Evolutionary conservation across 768 basidiomycete genomes (phyloP).

Genomic region (Mycena chlorophos): DNA sequence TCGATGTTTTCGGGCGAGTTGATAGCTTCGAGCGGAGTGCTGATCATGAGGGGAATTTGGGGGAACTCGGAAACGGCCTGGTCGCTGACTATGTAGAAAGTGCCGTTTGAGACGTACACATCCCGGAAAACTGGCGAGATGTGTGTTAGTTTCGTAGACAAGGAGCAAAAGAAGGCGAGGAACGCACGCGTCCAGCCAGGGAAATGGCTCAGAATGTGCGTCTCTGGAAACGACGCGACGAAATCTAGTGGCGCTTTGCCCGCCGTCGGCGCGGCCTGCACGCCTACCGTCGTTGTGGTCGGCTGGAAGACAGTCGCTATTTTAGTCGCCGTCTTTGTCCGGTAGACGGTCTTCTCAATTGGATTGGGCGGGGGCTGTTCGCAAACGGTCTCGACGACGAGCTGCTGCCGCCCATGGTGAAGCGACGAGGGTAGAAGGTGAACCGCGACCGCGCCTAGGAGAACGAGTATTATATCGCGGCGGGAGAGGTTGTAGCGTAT

Average conservation of each 20-base stretch:
- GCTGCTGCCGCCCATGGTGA: not conserved
- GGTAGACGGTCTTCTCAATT: not conserved
- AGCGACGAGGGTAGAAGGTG: not conserved
- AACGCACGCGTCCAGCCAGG: slow-evolving; percentile 9
- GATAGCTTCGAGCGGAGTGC: slow-evolving; percentile 58
- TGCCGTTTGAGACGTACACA: slow-evolving; percentile 77
- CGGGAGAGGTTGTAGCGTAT: not conserved
- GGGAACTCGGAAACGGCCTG: slow-evolving; percentile 33
- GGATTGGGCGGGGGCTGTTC: not conserved
- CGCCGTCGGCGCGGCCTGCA: not conserved
- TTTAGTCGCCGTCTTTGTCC: not conserved
- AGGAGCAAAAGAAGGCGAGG: not conserved
- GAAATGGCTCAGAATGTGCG: not conserved
- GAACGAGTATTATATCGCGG: not conserved
- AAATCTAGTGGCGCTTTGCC: not conserved
- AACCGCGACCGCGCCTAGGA: not conserved
- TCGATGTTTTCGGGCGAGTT: slow-evolving; percentile 65
- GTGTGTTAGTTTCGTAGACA: not conserved
- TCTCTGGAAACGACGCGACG: not conserved
- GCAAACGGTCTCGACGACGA: slow-evolving; percentile 4
- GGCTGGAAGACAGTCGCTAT: too few species aligned
- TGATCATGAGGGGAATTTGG: slow-evolving; percentile 59
- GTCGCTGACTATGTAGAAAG: slow-evolving; percentile 65
- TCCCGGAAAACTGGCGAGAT: slow-evolving; percentile 48
- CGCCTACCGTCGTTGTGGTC: not conserved